Evolutionary conservation across 2,329 filamentous ascomycete genomes (phyloP).

Genomic region (Aureobasidium sp.): DNA sequence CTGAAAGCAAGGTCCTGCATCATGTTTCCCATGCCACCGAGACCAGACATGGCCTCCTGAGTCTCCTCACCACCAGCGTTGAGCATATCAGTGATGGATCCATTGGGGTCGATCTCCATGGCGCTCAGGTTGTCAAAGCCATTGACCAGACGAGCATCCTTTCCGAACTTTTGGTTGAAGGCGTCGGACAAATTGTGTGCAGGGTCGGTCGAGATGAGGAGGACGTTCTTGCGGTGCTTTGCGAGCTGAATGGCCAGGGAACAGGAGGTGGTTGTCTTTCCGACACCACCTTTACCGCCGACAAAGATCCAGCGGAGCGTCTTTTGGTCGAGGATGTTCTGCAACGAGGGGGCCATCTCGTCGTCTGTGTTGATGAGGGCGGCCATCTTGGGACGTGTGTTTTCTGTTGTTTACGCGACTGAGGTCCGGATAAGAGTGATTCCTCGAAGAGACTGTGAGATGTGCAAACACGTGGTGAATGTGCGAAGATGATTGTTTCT

Average conservation of each 20-base stretch:
- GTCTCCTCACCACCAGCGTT: slow-evolving; percentile 67
- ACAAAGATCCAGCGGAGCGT: slow-evolving; percentile 98
- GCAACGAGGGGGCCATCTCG: slow-evolving; percentile 86
- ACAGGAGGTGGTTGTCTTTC: slow-evolving; percentile 99
- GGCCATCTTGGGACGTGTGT: slow-evolving; percentile 13
- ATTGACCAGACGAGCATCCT: slow-evolving; percentile 87
- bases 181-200: slow-evolving; percentile 97
- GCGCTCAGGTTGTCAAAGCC: slow-evolving; percentile 91
- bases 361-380: slow-evolving; percentile 46
- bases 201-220: slow-evolving; percentile 96
- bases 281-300: slow-evolving; percentile 94
- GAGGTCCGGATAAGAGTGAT: too few relatives aligned
- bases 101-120: slow-evolving; percentile 99
- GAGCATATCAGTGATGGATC: slow-evolving; percentile 91
- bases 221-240: slow-evolving; percentile 86
- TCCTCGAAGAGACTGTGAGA: not conserved
- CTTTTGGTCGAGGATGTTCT: slow-evolving; percentile 91
- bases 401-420: not conserved
- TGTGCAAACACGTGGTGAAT: slow-evolving; percentile 4
- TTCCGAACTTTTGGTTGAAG: slow-evolving; percentile 98
- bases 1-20: slow-evolving; percentile 98
- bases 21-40: slow-evolving; percentile 77
- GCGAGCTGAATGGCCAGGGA: slow-evolving; percentile 97
- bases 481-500: slow-evolving; percentile 3
- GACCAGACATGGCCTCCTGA: slow-evolving; percentile 62